Evolutionary conservation across 225 moss, liverwort and hornwort species (phyloP), one percentile per base, ranked within the genome.

Genomic region (Bryum argenteum): DNA sequence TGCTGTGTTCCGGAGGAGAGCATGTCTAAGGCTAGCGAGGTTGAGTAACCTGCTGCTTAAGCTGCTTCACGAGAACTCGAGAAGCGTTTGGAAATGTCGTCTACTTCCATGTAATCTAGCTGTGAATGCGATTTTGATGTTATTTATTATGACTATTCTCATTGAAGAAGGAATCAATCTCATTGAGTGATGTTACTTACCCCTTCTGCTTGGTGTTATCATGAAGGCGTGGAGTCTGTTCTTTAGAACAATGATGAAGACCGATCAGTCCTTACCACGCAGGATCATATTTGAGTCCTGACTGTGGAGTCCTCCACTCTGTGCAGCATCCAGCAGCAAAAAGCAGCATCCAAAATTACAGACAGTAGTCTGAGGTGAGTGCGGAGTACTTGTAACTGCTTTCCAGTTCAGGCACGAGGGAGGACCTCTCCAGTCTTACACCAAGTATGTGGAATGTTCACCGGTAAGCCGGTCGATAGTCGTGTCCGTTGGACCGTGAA

Each of bases 221-320:
- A 65, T 61, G 66, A 78, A 56, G 56, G 41, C 9, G 59, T 19
- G 58, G 57, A 57, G 18, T 22, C 17, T 66, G 56, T 42, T 70
- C 11, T 16, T 51, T 18, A 63, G n/a, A 70, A 40, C 48, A 43
- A 54, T 66, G 60, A 47, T 26, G 20, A 70, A 70, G 21, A 61
- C 47, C 26, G 22, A 58, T 7, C 26, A 10, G 59, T 61, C 28
- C 22, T 54, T 52, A 19, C 52, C 39, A 40, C 43, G 39, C 43
- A 61, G 28, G 41, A 7, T 43, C 71, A 70, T 47, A 55, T 17
- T 51, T 8, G 62, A 66, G 28, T 57, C 23, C 50, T 50, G 37
- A 66, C 60, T 70, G 14, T 10, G 4, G 18, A 11, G 48, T 8
- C 47, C 12, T 37, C 9, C 14, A 45, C 39, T 71, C 48, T 40